Base-by-base conservation (phyloP, 192 early-diverging fungal species). In the Backusella mclennaniae region DNA sequence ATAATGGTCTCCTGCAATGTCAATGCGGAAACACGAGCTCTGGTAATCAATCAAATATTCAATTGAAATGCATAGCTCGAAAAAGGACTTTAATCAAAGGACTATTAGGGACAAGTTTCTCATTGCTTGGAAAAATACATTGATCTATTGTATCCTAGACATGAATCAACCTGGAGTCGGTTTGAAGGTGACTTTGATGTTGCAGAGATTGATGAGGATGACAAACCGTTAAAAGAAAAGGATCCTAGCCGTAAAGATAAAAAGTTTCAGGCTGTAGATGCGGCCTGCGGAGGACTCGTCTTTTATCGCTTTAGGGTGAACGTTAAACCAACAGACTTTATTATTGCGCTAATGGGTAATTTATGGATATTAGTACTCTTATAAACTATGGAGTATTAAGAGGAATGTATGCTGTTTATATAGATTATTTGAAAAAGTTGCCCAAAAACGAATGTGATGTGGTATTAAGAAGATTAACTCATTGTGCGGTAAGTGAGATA, bases 271-370 rank as follows among this genome's bases (percentile, higher is more conserved):
- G 86, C 83, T 14, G 84, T 88, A 6, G 87, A 88, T 53, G 67
- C 86, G 3, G 85, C 84, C 1, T 87, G 87, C 74, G 79, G 78
- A 31, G 87, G 87, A 17, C 44, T 83, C 15, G 46, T 88, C 17
- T 88, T 88, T 66, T 74, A 84, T 33, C 73, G 87, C 26, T 87
- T 88, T 41, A 36, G 87, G 36, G 74, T 88, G 0, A 76, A 88
- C 63, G 77, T 83, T 2, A 70, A 53, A 31, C 86, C 87, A 33
- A 77, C 74, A 5, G 75, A 67, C 12, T 88, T 88, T 72, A 74
- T 86, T 1, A n/a, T 67, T 1, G 78, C 67, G 49, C 19, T 88
- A 33, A 83, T 88, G 52, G 87, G 83, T 87, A 73, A 38, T 38
- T 19, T 44, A 14, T 15, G 14, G 4, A 15, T 44, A 17, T 44